A percentile compares a stretch with the other conserved stretches of the same genome.
Evolutionary conservation across 352 stramenopile genomes (phyloP).

Genomic region (Elongisporangium undulatum): DNA sequence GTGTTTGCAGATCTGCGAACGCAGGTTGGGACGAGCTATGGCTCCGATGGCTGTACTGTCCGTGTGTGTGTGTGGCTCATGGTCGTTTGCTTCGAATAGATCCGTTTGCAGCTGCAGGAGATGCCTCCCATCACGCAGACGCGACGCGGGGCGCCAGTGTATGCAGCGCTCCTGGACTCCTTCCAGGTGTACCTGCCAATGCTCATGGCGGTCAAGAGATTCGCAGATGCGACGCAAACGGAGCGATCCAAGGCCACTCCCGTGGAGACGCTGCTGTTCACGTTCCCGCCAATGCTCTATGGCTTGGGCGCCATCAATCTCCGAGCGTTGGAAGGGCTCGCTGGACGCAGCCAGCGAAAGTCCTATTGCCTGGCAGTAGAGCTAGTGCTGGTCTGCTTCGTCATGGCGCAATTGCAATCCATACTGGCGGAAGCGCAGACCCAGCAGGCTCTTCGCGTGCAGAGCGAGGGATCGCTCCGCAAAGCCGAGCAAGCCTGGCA

Average conservation of each 20-base stretch:
- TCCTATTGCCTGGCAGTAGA: slow-evolving; percentile 24
- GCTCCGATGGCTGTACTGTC: neutral
- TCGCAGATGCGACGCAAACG: slow-evolving; percentile 7
- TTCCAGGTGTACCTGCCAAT: slow-evolving; percentile 35
- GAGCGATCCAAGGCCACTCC: neutral
- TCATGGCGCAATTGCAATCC: slow-evolving; percentile 29
- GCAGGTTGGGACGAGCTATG: slow-evolving; percentile 12
- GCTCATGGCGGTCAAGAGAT: slow-evolving; percentile 34
- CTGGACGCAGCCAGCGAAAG: slow-evolving; percentile 19
- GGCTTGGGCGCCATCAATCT: slow-evolving; percentile 31
- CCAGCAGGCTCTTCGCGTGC: slow-evolving; percentile 5
- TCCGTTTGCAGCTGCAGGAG: slow-evolving; percentile 51
- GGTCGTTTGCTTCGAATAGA: slow-evolving; percentile 6
- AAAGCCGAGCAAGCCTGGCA: slow-evolving; percentile 26
- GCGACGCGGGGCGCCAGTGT: slow-evolving; percentile 9
- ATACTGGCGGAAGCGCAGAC: slow-evolving; percentile 27
- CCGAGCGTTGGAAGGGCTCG: slow-evolving; percentile 20
- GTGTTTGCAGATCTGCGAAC: slow-evolving; percentile 33
- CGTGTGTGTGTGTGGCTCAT: neutral
- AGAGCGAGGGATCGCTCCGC: slow-evolving; percentile 12
- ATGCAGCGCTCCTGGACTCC: slow-evolving; percentile 24
- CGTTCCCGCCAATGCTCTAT: slow-evolving; percentile 43
- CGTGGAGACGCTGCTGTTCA: slow-evolving; percentile 6
- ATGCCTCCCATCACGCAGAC: slow-evolving; percentile 25
- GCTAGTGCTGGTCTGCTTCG: slow-evolving; percentile 24